These are phyloP conservation scores for Aureobasidium vineae DNA, from an alignment of 2,329 filamentous ascomycete species.

Conservation along the genomic window DNA sequence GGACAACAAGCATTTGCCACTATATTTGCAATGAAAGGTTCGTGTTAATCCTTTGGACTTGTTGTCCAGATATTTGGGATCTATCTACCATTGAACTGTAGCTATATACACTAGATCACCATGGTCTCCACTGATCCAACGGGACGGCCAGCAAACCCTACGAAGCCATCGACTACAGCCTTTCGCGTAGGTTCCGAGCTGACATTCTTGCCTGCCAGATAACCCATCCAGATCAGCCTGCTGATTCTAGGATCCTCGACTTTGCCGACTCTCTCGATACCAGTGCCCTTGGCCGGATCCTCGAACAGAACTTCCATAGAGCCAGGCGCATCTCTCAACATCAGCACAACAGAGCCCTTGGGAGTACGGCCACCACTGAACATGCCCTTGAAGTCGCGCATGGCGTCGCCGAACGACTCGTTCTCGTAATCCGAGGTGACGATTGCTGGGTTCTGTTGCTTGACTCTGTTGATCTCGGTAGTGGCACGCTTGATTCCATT, in stretches of 20 bases:
- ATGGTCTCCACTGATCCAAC: constrained; percentile 82
- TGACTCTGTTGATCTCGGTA: constrained; percentile 37
- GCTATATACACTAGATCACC: constrained; percentile 47
- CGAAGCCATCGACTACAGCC: constrained; percentile 81
- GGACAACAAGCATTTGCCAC: background rate
- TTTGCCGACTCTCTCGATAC: constrained; percentile 57
- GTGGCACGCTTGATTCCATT: constrained; percentile 75
- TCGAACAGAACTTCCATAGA: constrained; percentile 67
- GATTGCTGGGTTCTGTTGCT: constrained; percentile 33
- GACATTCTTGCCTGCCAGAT: constrained; percentile 80
- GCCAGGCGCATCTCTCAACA: constrained; percentile 67
- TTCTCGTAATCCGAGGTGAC: constrained; percentile 57
- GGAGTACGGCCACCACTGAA: constrained; percentile 76
- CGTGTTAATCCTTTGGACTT: too few species aligned
- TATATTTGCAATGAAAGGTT: background rate
- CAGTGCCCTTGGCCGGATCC: constrained; percentile 51
- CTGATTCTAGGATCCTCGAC: constrained; percentile 78
- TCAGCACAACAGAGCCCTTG: constrained; percentile 73
- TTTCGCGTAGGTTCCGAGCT: constrained; percentile 78
- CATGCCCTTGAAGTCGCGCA: constrained; percentile 75
- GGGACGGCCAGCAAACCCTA: constrained; percentile 83
- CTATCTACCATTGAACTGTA: background rate
- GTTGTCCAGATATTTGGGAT: too few species aligned
- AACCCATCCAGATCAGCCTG: constrained; percentile 82
- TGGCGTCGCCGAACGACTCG: constrained; percentile 70